Conservation (phyloP, 345 rosid genomes). For the Bruguiera gymnorhiza region DNA sequence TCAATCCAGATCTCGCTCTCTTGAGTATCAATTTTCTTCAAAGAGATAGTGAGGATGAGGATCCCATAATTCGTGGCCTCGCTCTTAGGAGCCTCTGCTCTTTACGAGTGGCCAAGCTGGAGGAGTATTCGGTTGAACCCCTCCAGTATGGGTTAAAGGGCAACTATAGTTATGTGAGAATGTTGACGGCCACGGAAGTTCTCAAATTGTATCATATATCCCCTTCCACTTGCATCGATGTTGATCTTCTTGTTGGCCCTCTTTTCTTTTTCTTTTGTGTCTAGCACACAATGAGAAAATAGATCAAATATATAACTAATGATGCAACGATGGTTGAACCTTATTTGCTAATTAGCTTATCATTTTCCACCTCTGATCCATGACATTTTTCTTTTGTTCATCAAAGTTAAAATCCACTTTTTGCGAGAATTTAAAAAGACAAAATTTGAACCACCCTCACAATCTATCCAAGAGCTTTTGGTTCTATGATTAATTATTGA, state of each 20-base stretch:
- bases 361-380: too few species aligned
- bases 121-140: constrained; percentile 67
- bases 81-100: constrained; percentile 92
- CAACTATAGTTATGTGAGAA: constrained; percentile 77
- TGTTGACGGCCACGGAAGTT: constrained; percentile 73
- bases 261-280: too few species aligned
- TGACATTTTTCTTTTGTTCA: too few species aligned
- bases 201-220: constrained; percentile 93
- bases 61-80: constrained; percentile 94
- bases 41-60: constrained; percentile 95
- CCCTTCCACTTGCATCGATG: constrained; percentile 71
- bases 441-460: too few species aligned
- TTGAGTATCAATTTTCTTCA: constrained; percentile 87
- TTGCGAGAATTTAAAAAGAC: too few species aligned
- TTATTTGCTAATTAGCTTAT: too few species aligned
- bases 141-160: constrained; percentile 72
- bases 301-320: too few species aligned
- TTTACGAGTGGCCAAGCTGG: constrained; percentile 77
- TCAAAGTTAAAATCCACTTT: too few species aligned
- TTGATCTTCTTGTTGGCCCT: constrained; percentile 41
- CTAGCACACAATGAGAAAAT: too few species aligned
- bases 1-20: constrained; percentile 85
- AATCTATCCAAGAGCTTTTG: too few species aligned
- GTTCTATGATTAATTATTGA: too few species aligned
- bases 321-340: too few species aligned